Evolutionary conservation across 192 early-diverging fungal species (phyloP).

Genomic region (Gonapodya prolifera): DNA sequence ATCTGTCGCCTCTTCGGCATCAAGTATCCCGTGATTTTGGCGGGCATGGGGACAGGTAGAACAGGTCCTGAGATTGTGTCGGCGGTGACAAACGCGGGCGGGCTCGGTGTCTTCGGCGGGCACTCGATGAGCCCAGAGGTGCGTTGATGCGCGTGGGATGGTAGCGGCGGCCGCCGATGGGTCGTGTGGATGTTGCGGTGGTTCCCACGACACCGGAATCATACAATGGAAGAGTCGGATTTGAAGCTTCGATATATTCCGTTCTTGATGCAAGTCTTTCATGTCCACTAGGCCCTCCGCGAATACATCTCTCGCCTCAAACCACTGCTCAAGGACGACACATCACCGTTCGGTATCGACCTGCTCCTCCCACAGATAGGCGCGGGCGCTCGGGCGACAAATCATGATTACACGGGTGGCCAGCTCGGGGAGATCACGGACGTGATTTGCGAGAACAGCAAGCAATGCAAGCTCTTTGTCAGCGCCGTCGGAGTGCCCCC

Average conservation of each 20-base stretch:
- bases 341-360: conserved; percentile 28
- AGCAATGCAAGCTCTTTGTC: conserved; percentile 25
- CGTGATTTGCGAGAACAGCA: conserved; percentile 21
- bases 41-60: conserved; percentile 10
- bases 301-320: conserved; percentile 18
- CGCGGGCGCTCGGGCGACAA: conserved; percentile 24
- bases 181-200: too few relatives aligned
- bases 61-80: neutral
- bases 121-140: neutral
- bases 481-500: conserved; percentile 30
- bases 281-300: too few relatives aligned
- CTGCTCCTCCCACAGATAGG: conserved; percentile 30
- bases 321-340: conserved; percentile 13
- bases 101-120: conserved; percentile 26
- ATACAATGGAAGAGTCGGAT: too few relatives aligned
- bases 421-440: conserved; percentile 31
- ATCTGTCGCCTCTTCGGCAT: conserved; percentile 23
- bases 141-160: too few relatives aligned
- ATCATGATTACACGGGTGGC: conserved; percentile 22
- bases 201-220: too few relatives aligned
- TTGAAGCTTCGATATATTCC: too few relatives aligned
- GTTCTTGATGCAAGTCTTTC: too few relatives aligned
- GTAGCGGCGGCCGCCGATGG: too few relatives aligned
- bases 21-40: conserved; percentile 22
- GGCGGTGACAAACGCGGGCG: conserved; percentile 28